phyloP scores from a whole-genome alignment of 2,329 filamentous ascomycete genomes.

The Xylariaceae sp. region DNA sequence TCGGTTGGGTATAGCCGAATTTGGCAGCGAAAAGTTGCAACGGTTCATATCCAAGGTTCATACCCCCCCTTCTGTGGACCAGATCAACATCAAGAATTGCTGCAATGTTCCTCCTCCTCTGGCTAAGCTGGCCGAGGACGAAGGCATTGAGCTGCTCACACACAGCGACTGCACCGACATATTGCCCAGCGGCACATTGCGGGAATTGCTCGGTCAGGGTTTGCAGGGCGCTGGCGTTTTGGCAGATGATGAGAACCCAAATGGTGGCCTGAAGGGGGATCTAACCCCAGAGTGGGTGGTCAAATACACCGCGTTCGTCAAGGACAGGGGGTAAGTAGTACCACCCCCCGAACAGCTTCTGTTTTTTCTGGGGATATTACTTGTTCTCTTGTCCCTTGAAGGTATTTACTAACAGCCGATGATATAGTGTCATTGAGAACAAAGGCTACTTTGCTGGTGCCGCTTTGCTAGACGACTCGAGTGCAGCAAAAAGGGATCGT shows the following conservation, averaged over 20 bases:
- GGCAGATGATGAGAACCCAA: conserved; percentile 49
- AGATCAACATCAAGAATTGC: conserved; percentile 95
- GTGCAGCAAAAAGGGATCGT: too few species aligned
- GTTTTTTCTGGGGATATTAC: too few species aligned
- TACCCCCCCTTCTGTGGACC: conserved; percentile 77
- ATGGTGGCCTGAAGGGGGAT: conserved; percentile 65
- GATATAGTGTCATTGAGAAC: conserved; percentile 98
- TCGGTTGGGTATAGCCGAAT: conserved; percentile 83
- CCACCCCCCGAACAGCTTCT: too few species aligned
- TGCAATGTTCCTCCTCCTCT: conserved; percentile 91
- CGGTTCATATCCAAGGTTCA: conserved; percentile 68
- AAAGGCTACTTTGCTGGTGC: conserved; percentile 96
- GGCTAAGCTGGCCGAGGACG: conserved; percentile 74
- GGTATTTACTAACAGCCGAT: too few species aligned
- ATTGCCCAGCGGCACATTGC: conserved; percentile 75
- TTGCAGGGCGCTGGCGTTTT: conserved; percentile 72
- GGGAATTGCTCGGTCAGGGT: conserved; percentile 74
- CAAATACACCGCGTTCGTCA: conserved; percentile 94
- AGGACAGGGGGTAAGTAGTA: conserved; percentile 82
- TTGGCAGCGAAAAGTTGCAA: conserved; percentile 77
- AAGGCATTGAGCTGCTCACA: conserved; percentile 82
- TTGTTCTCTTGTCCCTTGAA: too few species aligned
- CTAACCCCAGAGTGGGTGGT: conserved; percentile 90
- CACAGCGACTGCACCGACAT: conserved; percentile 95
- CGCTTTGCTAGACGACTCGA: conserved; percentile 48